Base-by-base conservation (phyloP, 345 rosid genomes). In the Passiflora organensis region DNA sequence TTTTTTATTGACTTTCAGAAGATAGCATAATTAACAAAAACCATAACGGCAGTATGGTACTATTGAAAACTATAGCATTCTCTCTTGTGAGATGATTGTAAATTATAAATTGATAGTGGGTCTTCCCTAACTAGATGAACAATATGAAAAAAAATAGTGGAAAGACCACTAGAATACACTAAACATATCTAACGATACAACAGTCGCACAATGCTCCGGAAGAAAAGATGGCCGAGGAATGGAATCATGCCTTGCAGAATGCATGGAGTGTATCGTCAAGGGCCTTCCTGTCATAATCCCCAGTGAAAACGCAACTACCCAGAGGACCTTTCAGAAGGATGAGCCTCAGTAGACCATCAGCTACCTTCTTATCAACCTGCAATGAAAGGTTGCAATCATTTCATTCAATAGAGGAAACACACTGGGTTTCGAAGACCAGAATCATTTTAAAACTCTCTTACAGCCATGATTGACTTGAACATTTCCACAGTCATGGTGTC, bases 301-400 rank as follows among this genome's bases (percentile, higher is more conserved):
- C 97, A 0, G 97, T 83, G 78, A 93, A 89, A 22, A 86, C 95
- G 50, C 96, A 93, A 62, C 82, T 89, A 64, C 99, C 95, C 9
- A 85, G 80, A 53, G 97, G 87, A 32, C 97, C 99, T 79, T 89
- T 83, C 45, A 93, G 75, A 57, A 93, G 91, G 72, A 93, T 89
- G 51, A 93, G 95, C 80, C 97, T 80, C 53, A 89, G 79, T 50
- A 89, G 58, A 48, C 99, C 99, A 51, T 93, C 99, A 6, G 99
- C 97, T 13, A 93, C 99, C 80, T 93, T 93, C 85, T 93, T 93
- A 78, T 93, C 99, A 25, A 89, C 97, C 99, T 93, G 76, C 56
- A 66, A 46, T 24, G 28, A 13, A 39, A 34, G 25, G 48, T 55
- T 38, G 9, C 28, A 44, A 32, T 48, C 18, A 38, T 15, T 16